Conservation (phyloP, 169 alveolate genomes). For the Eimeria sp. region DNA sequence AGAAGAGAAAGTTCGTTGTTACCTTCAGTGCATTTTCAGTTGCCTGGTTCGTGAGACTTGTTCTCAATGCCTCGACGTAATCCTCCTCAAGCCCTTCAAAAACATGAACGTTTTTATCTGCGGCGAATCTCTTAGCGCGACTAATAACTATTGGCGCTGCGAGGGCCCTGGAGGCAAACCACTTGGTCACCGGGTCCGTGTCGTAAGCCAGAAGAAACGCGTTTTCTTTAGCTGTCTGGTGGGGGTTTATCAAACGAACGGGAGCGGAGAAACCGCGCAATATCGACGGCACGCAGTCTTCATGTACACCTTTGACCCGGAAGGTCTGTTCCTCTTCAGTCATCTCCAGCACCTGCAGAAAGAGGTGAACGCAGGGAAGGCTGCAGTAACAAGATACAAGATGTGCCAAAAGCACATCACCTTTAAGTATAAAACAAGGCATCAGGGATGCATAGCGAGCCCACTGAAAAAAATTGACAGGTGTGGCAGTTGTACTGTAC, state of each 20-base stretch:
- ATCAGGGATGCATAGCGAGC: background rate
- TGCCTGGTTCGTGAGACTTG: conserved; percentile 11
- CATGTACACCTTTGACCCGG: conserved; percentile 86
- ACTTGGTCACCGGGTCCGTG: conserved; percentile 88
- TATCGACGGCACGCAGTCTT: conserved; percentile 92
- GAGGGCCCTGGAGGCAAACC: conserved; percentile 80
- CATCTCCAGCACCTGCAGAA: conserved; percentile 86
- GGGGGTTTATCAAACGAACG: conserved; percentile 89
- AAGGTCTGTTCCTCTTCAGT: conserved; percentile 90
- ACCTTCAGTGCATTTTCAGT: conserved; percentile 64
- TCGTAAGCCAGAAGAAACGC: conserved; percentile 93
- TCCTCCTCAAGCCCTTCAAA: conserved; percentile 65
- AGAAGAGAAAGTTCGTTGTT: background rate
- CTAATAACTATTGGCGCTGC: conserved; percentile 11
- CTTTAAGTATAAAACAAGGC: background rate
- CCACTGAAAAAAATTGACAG: background rate
- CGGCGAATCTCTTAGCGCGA: background rate
- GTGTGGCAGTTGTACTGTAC: background rate
- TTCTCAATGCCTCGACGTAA: conserved; percentile 35
- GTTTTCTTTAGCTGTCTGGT: conserved; percentile 91
- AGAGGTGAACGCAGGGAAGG: background rate
- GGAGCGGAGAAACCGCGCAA: conserved; percentile 97
- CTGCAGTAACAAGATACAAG: background rate
- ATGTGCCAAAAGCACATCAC: no score
- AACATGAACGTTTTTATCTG: background rate